Evolutionary conservation across 2,329 filamentous ascomycete genomes (phyloP), one percentile per base, ranked within the genome.

Genomic region (Diaporthe sp.): DNA sequence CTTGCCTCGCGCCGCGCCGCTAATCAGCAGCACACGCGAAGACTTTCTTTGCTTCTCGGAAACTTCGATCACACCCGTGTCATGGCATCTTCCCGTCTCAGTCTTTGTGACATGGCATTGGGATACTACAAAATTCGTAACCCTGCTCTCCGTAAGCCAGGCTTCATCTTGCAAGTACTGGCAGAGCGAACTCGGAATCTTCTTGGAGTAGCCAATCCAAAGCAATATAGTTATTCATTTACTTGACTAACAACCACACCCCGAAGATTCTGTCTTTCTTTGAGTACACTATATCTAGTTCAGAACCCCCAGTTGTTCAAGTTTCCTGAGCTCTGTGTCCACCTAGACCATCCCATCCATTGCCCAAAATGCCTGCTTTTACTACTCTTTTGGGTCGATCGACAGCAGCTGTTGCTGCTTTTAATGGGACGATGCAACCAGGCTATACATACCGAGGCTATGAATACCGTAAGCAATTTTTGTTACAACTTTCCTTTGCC

Each of bases 391-490:
- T 39, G 58, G 34, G 58, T 25, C 22, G 22, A 61, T 42, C 37
- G 1, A 61, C 58, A n/a, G 58, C 58, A 13, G 58, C 58, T 7
- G 58, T 61, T 61, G 58, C 13, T 25, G 58, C 58, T 13, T 61
- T 61, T 17, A 61, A 61, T 42, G 58, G 58, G 13, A 61, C 58
- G 3, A 61, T 61, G 58, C 58, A 61, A 9, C 58, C 58, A 42
- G 58, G 58, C 17, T 61, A 42, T 42, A 61, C 58, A 1, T 61
- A 44, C n/a, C 58, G 31, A 44, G 58, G 58, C 22, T 61, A 61
- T 42, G 31, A 61, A 42, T 61, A 61, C 3, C 22, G 58, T 61
- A 28, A 61, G 58, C n/a, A 28, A 8, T 13, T 42, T 22, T 37
- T 61, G 4, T 10, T 25, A 15, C 12, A 42, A 17, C 13, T 17